Conservation (phyloP, 805 yeast genomes). For the Komagataella phaffii region DNA sequence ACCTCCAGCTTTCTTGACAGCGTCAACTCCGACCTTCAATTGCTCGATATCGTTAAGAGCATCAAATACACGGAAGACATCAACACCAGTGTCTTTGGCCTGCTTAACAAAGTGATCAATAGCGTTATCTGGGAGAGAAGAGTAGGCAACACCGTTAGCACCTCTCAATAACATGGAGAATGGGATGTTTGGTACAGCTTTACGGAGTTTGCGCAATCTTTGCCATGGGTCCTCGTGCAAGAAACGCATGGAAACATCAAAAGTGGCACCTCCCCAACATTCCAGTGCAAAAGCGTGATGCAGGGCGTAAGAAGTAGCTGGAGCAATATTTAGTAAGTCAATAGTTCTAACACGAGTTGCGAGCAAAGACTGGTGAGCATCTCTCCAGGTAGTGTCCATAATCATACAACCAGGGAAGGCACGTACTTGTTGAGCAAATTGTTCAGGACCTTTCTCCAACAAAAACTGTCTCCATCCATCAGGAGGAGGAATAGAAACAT, state of each 20-base stretch:
- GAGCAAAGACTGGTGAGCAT: conserved; percentile 93
- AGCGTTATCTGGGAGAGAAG: conserved; percentile 96
- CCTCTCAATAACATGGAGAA: conserved; percentile 99
- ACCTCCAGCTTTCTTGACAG: conserved; percentile 97
- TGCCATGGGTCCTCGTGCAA: conserved; percentile 99
- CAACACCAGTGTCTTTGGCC: conserved; percentile 94
- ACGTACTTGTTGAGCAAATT: conserved; percentile 82
- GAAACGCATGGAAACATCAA: conserved; percentile 97
- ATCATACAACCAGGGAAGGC: conserved; percentile 73
- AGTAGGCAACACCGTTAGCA: conserved; percentile 98
- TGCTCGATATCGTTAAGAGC: conserved; percentile 95
- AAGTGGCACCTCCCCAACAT: conserved; percentile 99
- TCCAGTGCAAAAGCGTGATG: conserved; percentile 89
- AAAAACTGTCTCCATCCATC: conserved; percentile 90
- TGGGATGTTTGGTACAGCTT: conserved; percentile 92
- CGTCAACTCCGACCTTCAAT: conserved; percentile 93
- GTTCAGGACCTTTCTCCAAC: conserved; percentile 76
- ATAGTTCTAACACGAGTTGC: conserved; percentile 96
- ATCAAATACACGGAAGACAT: conserved; percentile 94
- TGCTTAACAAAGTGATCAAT: conserved; percentile 92
- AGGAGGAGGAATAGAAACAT: conserved; percentile 45
- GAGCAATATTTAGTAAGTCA: conserved; percentile 85
- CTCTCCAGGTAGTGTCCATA: conserved; percentile 99
- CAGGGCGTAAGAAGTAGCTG: conserved; percentile 83
- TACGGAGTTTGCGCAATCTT: conserved; percentile 77